Percentiles rank a stretch among this genome's conserved stretches.
Evolutionary conservation across 352 stramenopile genomes (phyloP).

Genomic region (Pythium plurisporium): DNA sequence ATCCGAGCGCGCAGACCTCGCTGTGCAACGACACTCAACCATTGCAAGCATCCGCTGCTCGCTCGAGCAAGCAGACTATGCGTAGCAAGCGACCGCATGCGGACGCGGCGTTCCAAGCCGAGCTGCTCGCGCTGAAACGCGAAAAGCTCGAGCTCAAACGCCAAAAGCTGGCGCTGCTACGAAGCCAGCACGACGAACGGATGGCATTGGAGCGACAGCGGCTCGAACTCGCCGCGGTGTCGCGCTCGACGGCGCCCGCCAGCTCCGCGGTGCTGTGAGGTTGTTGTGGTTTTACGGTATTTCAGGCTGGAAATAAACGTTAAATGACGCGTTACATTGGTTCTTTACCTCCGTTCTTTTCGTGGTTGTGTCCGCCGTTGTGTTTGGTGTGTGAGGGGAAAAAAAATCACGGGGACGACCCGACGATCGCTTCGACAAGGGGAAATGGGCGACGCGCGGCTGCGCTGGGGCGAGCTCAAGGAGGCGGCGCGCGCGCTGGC

Average conservation of each 20-base stretch:
- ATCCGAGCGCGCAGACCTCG: no score
- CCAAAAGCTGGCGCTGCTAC: constrained; percentile 33
- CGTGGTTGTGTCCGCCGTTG: no score
- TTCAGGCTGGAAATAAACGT: no score
- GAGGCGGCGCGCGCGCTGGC: constrained; percentile 51
- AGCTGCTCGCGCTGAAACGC: constrained; percentile 30
- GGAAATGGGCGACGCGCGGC: constrained; percentile 9
- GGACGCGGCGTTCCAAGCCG: constrained; percentile 9
- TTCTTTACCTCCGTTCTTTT: no score
- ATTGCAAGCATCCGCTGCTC: no score
- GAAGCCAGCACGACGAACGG: constrained; percentile 32
- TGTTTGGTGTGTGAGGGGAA: no score
- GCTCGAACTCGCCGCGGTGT: constrained; percentile 1
- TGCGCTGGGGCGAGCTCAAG: constrained; percentile 55
- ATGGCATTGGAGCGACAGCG: constrained; percentile 31
- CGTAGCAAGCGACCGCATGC: not conserved
- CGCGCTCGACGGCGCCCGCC: no score
- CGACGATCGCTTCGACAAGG: not conserved
- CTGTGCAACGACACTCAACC: no score
- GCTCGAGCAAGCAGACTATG: not conserved
- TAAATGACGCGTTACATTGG: no score
- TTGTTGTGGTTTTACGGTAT: no score
- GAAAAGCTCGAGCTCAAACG: constrained; percentile 45
- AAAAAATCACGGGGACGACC: not conserved
- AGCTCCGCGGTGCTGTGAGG: no score